phyloP scores from a whole-genome alignment of 208 protist genomes.

The Leishmania guyanensis region DNA sequence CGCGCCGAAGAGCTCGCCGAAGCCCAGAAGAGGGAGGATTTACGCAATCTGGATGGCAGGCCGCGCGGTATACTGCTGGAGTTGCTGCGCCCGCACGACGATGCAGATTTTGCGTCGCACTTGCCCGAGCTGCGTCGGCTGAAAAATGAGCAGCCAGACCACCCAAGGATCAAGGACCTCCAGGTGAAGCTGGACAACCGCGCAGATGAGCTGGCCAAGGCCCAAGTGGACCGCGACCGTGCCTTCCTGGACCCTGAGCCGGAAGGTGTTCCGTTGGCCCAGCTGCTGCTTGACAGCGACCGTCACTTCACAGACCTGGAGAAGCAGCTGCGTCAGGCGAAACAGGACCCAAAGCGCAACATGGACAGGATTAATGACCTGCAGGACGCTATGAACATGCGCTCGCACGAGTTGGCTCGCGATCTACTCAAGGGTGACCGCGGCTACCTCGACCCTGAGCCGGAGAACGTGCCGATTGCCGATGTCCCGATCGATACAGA shows the following conservation, averaged over 20 bases:
- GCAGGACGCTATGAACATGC: constrained; percentile 60
- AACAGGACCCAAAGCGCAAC: constrained; percentile 54
- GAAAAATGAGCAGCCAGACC: constrained; percentile 61
- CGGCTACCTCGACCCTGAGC: constrained; percentile 73
- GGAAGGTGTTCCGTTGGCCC: constrained; percentile 65
- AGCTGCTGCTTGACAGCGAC: constrained; percentile 69
- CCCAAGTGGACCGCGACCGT: constrained; percentile 58
- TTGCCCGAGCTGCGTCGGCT: constrained; percentile 67
- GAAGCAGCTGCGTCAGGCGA: constrained; percentile 58
- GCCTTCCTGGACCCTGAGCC: constrained; percentile 65
- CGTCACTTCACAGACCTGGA: constrained; percentile 63
- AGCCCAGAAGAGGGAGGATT: constrained; percentile 60
- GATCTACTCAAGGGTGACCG: constrained; percentile 64
- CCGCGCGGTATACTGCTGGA: constrained; percentile 66
- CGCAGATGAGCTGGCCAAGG: constrained; percentile 51
- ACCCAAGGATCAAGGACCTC: constrained; percentile 47
- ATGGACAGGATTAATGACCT: constrained; percentile 53
- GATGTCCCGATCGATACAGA: constrained; percentile 63
- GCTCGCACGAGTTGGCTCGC: constrained; percentile 61
- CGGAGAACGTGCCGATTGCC: constrained; percentile 68
- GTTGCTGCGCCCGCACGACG: constrained; percentile 61
- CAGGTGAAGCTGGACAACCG: constrained; percentile 56
- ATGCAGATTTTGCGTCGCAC: constrained; percentile 54
- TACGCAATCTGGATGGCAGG: constrained; percentile 49
- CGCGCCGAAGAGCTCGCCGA: constrained; percentile 60